Base-by-base conservation (phyloP, 1,284 basidiomycete genomes). In the Apiotrichum domesticum region DNA sequence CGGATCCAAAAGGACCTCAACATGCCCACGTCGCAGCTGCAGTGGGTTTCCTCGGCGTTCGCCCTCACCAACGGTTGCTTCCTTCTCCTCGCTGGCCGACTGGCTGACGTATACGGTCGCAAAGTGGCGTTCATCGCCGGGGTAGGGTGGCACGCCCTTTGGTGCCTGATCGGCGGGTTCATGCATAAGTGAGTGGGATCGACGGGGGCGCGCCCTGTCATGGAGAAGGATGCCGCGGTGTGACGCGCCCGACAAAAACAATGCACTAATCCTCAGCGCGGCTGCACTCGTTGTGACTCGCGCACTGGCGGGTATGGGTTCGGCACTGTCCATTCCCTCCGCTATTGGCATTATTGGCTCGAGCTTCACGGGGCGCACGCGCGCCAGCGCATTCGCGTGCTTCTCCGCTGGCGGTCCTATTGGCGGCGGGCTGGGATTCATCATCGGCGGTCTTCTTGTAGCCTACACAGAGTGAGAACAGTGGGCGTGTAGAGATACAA, bases 351-450 rank as follows among this genome's bases (percentile, higher is more conserved):
- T 88, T 55, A 80, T 91, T 21, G 88, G 88, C 0, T 80, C 85
- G 40, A 78, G 84, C 0, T 90, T 90, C 67, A 85, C 86, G 3
- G 70, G 85, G 0, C 79, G 79, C 7, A 80, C 84, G 1, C 81
- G 90, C 5, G 84, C 86, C 0, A 74, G 83, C 0, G 88, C 88
- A 0, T 90, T 90, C 63, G 83, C 88, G 1, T 84, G 85, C 0
- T 90, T 90, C 58, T 65, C 68, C 3, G 74, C 88, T 0, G 90
- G 90, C 14, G 88, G 87, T 4, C 89, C 90, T 0, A 72, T 92
- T 0, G 90, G 89, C 0, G 85, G 81, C 0, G 85, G 83, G 0
- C 73, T 91, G 6, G 89, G 89, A 1, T 79, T 80, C 6, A 73
- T 84, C 0, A 65, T 87, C 4, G 89, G 88, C 9, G 88, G 87